Base-by-base conservation (phyloP, 2,329 filamentous ascomycete species). In the Rhynchosporium agropyri region DNA sequence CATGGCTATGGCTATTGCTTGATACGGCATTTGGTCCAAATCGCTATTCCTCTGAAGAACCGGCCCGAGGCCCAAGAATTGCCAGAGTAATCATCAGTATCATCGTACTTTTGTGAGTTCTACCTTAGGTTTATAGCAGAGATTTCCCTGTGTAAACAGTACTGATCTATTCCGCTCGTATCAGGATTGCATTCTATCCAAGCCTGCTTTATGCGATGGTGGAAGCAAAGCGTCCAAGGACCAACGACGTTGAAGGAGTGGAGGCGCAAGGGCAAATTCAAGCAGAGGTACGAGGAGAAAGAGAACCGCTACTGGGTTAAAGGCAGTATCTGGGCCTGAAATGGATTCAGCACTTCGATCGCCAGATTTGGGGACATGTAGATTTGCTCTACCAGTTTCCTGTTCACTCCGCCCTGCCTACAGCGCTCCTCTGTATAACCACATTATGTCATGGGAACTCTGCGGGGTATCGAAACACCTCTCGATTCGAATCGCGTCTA, bases 1-100 rank as follows among this genome's bases (percentile, higher is more conserved):
- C 63, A 29, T 71, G 69, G 69, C 48, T 71, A 1, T 71, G 69
- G 69, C 20, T 71, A 10, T 20, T 70, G 2, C 26, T 70, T 5
- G 68, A 70, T 15, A 64, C 62, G 4, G 66, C 65, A 1, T 62
- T 65, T 45, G 64, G 46, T 3, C 59, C 62, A 6, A 48, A 59
- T 38, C 45, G 55, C 1, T 20, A 20, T 20, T 36, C 38, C 7
- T 46, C 49, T 12, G 42, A 38, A 31, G 28, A 28, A 20, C 49
- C 49, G 5, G 33, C 54, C 9, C 59, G 57, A 28, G 43, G 42
- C 26, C 38, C 55, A 5, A 65, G 51, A 45, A 65, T 70, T 38
- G 36, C 61, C 26, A 50, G 62, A 48, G 60, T 65, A 40, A 58
- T 46, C 1, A 58, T 69, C n/a, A 68, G 66, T 63, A 58, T 65